phyloP scores from a whole-genome alignment of 1,284 basidiomycete genomes.

The Boletellus deceptivus region DNA sequence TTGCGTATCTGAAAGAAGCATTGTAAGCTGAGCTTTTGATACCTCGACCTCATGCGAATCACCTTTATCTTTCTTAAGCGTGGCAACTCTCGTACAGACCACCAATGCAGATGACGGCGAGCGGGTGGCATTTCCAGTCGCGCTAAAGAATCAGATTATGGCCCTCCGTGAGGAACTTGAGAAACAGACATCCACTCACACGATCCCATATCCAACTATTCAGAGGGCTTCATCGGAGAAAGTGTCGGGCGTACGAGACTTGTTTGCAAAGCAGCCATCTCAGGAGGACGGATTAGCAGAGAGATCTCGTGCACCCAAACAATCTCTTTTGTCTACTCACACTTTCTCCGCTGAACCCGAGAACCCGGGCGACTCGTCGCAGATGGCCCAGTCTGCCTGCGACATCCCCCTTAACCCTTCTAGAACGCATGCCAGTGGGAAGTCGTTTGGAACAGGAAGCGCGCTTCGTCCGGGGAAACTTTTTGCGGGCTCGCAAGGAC shows the following conservation, averaged over 20 bases:
- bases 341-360: background rate
- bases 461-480: background rate
- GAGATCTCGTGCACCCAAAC: conserved; percentile 1
- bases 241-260: background rate
- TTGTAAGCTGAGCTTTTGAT: conserved; percentile 53
- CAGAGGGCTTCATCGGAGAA: background rate
- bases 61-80: conserved; percentile 38
- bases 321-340: conserved; percentile 1
- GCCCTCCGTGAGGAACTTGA: conserved; percentile 59
- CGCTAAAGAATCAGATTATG: conserved; percentile 58
- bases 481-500: background rate
- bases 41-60: background rate
- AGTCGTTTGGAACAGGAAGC: background rate
- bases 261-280: background rate
- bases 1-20: conserved; percentile 81
- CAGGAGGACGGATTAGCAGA: conserved; percentile 3
- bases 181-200: conserved; percentile 21
- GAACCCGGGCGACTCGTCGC: background rate
- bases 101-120: conserved; percentile 47
- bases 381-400: background rate
- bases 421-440: background rate
- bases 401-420: background rate
- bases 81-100: conserved; percentile 60
- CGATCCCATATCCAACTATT: background rate
- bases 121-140: conserved; percentile 46